Percentiles rank a stretch among this genome's conserved stretches.
Evolutionary conservation across 2,329 filamentous ascomycete genomes (phyloP).

Genomic region (Paracoccidioides brasiliensis): DNA sequence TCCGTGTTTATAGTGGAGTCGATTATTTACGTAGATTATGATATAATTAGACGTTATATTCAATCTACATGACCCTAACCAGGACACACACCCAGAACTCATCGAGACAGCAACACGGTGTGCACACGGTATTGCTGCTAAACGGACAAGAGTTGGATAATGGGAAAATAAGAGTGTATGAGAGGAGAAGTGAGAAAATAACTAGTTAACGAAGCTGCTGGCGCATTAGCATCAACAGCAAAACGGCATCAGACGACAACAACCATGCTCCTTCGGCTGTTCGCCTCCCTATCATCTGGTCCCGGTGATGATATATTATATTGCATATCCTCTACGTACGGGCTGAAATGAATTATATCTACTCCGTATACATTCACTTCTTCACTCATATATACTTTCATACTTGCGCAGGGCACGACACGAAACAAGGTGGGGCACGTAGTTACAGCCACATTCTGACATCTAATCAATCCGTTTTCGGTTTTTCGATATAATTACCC

Average conservation of each 20-base stretch:
- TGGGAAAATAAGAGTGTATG: too few species aligned
- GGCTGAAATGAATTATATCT: not conserved
- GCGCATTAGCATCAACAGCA: not conserved
- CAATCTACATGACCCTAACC: too few species aligned
- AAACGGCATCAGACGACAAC: not conserved
- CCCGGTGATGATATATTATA: not conserved
- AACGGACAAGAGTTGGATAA: too few species aligned
- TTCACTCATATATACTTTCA: not conserved
- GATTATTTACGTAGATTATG: too few species aligned
- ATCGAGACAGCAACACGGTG: too few species aligned
- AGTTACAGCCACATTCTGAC: not conserved
- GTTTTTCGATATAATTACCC: not conserved
- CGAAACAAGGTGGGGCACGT: not conserved
- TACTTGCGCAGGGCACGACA: not conserved
- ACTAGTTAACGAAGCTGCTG: not conserved
- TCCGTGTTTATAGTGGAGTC: too few species aligned
- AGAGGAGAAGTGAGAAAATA: too few species aligned
- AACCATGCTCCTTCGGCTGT: not conserved
- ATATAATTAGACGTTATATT: too few species aligned
- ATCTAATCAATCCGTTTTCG: not conserved
- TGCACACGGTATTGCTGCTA: too few species aligned
- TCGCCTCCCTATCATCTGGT: not conserved
- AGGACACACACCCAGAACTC: too few species aligned
- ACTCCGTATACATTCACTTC: not conserved
- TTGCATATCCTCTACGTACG: not conserved